Evolutionary conservation across 139 green algal genomes (phyloP), one percentile per base, ranked within the genome.

Genomic region (Ulvella scutata): DNA sequence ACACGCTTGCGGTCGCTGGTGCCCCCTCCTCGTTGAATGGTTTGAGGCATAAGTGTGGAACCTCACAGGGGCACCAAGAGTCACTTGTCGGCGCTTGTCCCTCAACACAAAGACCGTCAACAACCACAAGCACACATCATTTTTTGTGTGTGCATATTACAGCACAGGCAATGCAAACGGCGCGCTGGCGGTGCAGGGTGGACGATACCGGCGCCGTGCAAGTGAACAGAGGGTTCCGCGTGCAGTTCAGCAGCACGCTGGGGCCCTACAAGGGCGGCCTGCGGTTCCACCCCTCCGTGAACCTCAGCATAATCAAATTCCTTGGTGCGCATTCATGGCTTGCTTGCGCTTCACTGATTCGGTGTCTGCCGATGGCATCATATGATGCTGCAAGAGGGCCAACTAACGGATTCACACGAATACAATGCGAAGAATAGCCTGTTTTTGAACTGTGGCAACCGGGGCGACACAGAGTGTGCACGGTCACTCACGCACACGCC

Each of bases 191-290:
- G n/a, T n/a, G n/a, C n/a, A n/a, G 84, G 84, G 23, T 86, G 20
- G 84, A 89, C 62, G 84, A 89, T 73, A 33, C 40, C 3, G 84
- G 84, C 61, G 78, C 72, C 13, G 26, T 82, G 73, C 81, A 82
- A 4, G 76, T 92, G 23, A 93, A 93, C 82, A 78, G 88, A 13
- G 88, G 88, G 43, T 92, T 79, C 77, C 86, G 90, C 23, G 79
- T 94, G n/a, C 90, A 96, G 81, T 90, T 92, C 79, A 86, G 40
- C 80, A 82, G 61, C 26, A 85, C 88, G n/a, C 82, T 94, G 17
- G 90, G 90, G n/a, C 90, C 90, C 7, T 95, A 93, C 85, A 94
- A 94, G 82, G 89, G 89, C 44, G 90, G 90, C 31, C 80, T 94
- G 73, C 82, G 90, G 61, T 93, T 96, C 81, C 86, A 92, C 67